Base-by-base conservation (phyloP, 345 rosid species). In the Euphorbia lathyris region DNA sequence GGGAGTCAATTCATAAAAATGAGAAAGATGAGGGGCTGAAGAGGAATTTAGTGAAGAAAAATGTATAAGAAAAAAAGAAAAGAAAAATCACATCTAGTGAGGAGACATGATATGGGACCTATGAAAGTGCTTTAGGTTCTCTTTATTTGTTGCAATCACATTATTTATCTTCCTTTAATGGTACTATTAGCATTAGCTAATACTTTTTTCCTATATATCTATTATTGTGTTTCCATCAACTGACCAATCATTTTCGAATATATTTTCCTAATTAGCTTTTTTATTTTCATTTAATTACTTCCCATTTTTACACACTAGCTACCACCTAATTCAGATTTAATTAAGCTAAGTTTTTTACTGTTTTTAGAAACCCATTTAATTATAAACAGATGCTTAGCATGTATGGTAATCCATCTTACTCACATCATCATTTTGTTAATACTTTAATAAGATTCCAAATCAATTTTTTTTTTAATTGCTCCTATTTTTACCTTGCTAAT, bases 71-170 rank as follows among this genome's bases (percentile, higher is more conserved):
- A 66, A 72, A 56, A 60, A 71, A 69, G 76, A 19, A 58, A 25
- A 25, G 19, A 58, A 71, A 76, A 70, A 75, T 83, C 81, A 71
- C 67, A 78, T 82, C 43, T 70, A 63, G 12, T 69, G 83, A 80
- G 79, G 84, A 78, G 93, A 90, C 92, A 79, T 66, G 86, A 30
- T 10, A 81, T 80, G 86, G 90, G 89, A 51, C 86, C 90, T 65
- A 76, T 69, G 79, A 74, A 71, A 85, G 62, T 87, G 94, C 90
- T 87, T 90, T 88, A 82, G 76, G 80, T 79, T 82, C 75, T 77
- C 81, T 79, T 84, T 85, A 2, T 29, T 83, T 82, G 83, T 77
- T 77, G 58, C 86, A 62, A 74, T 71, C 71, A 72, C 78, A 82
- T 81, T 74, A 81, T 83, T 84, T 82, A 2, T 77, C 67, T 74